phyloP scores from a whole-genome alignment of 371 early-diverging fungal genomes.

The Blastocladiella emersonii region DNA sequence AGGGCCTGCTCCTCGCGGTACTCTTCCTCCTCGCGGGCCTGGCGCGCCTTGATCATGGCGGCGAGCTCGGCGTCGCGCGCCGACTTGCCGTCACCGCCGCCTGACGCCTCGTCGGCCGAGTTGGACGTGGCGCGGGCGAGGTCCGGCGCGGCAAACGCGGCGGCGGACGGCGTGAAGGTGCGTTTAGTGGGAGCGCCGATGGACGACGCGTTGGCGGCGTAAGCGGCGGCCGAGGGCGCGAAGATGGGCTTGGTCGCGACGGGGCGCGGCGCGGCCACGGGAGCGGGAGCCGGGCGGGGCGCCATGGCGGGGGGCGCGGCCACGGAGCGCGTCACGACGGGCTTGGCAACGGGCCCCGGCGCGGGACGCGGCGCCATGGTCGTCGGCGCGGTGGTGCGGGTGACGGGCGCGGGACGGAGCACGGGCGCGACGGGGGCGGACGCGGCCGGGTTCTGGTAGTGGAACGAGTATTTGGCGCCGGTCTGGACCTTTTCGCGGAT shows the following conservation, averaged over 20 bases:
- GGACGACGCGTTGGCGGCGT: not conserved
- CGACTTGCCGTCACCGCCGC: not conserved
- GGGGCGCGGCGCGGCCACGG: not conserved
- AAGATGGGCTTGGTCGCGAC: not conserved
- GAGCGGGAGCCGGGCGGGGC: not conserved
- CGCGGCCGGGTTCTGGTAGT: not conserved
- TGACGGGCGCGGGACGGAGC: not conserved
- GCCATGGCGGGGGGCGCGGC: not conserved
- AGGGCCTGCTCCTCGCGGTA: not conserved
- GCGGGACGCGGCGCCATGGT: not conserved
- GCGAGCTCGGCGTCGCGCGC: not conserved
- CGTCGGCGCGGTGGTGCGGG: not conserved
- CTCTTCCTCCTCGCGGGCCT: not conserved
- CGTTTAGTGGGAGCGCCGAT: no score
- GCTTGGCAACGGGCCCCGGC: not conserved
- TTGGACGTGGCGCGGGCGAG: not conserved
- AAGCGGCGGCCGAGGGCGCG: not conserved
- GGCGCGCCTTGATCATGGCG: not conserved
- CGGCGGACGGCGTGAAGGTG: not conserved
- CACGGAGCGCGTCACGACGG: not conserved
- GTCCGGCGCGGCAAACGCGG: not conserved
- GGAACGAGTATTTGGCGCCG: constrained; percentile 31
- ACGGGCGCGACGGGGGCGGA: not conserved
- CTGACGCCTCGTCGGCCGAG: no score
- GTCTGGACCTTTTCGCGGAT: constrained; percentile 27